These are phyloP conservation scores for Xylariaceae sp. DNA, from an alignment of 2,329 filamentous ascomycete species.

Conservation along the genomic window DNA sequence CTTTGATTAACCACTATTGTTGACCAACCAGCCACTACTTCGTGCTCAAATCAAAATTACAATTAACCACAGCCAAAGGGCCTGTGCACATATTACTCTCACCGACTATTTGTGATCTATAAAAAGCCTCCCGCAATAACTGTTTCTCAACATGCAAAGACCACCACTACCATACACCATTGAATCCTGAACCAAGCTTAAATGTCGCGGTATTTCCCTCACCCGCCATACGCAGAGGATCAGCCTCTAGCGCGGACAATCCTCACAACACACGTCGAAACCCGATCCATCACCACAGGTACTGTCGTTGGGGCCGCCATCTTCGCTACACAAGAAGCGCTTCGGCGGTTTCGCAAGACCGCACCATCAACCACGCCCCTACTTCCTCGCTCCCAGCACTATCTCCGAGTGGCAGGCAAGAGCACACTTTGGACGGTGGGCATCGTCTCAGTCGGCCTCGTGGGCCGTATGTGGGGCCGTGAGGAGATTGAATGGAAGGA, in stretches of 20 bases:
- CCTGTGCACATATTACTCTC: no score
- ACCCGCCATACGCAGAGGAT: slow-evolving; percentile 66
- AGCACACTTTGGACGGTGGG: slow-evolving; percentile 53
- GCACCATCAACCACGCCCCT: slow-evolving; percentile 18
- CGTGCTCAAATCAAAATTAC: no score
- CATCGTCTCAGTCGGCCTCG: slow-evolving; percentile 51
- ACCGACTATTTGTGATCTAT: no score
- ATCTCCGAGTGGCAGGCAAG: slow-evolving; percentile 54
- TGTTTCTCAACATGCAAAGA: neutral
- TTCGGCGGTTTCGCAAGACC: slow-evolving; percentile 25
- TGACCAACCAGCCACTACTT: no score
- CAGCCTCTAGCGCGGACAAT: slow-evolving; percentile 61
- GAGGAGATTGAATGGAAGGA: slow-evolving; percentile 69
- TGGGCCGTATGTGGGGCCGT: slow-evolving; percentile 58
- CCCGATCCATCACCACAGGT: slow-evolving; percentile 60
- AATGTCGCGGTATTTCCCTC: slow-evolving; percentile 64
- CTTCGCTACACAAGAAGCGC: slow-evolving; percentile 39
- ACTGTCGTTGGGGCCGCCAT: slow-evolving; percentile 53
- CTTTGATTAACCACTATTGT: no score
- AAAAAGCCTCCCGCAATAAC: neutral
- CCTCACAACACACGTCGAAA: slow-evolving; percentile 64
- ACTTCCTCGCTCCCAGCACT: slow-evolving; percentile 39
- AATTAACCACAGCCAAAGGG: no score
- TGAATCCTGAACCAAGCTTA: neutral
- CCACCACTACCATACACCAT: neutral